Percentiles rank a stretch among this genome's conserved stretches.
Evolutionary conservation across 345 rosid genomes (phyloP).

Genomic region (Syzygium oleosum): DNA sequence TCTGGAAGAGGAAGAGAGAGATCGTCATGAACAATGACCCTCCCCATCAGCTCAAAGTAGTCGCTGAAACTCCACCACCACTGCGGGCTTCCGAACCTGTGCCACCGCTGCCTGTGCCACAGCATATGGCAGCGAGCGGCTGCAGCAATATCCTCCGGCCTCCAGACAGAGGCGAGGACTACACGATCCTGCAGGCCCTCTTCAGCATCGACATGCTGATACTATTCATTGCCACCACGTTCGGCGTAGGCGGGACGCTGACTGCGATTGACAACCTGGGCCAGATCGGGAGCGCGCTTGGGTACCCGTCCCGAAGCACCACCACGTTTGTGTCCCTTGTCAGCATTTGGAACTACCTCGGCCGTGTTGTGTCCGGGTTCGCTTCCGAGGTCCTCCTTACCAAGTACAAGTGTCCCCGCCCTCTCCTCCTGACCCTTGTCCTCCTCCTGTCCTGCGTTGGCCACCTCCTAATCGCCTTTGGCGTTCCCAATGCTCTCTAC

Average conservation of each 20-base stretch:
- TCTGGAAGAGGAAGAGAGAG: slow-evolving; percentile 6
- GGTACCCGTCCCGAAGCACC: slow-evolving; percentile 6
- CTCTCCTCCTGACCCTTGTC: slow-evolving; percentile 17
- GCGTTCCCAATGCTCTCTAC: slow-evolving; percentile 24
- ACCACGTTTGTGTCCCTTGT: slow-evolving; percentile 15
- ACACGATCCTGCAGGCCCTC: slow-evolving; percentile 15
- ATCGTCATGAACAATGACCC: not conserved
- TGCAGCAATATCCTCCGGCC: slow-evolving; percentile 5
- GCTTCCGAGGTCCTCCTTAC: slow-evolving; percentile 9
- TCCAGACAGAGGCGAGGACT: slow-evolving; percentile 16
- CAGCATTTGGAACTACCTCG: slow-evolving; percentile 19
- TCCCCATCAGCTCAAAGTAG: slow-evolving; percentile 2
- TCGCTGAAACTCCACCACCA: slow-evolving; percentile 3
- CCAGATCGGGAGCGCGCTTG: slow-evolving; percentile 10
- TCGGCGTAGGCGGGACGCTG: slow-evolving; percentile 14
- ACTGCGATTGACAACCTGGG: slow-evolving; percentile 16
- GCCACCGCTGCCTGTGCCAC: not conserved
- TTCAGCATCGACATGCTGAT: slow-evolving; percentile 20
- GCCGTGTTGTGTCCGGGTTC: slow-evolving; percentile 13
- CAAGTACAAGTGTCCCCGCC: slow-evolving; percentile 11
- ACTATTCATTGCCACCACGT: slow-evolving; percentile 10
- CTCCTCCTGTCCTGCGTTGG: slow-evolving; percentile 29
- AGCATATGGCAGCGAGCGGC: not conserved
- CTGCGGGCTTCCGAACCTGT: not conserved
- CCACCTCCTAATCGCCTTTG: slow-evolving; percentile 29